Base-by-base conservation (phyloP, 1,284 basidiomycete species). In the Leccinum proliferum region DNA sequence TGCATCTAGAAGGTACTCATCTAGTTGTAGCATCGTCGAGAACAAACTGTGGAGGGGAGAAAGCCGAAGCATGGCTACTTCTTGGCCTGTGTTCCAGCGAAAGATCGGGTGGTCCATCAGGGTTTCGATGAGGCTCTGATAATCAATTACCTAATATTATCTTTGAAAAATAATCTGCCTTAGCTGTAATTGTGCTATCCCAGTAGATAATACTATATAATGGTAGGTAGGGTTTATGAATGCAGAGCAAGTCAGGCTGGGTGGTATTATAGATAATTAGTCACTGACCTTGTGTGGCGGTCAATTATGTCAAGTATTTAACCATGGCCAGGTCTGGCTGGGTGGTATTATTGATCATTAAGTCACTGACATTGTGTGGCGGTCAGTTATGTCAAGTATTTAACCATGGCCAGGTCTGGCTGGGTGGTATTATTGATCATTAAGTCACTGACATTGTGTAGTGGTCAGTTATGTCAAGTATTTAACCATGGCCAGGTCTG, bases 21-120 rank as follows among this genome's bases (percentile, higher is more conserved):
- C 18, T 4, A 55, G 56, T 58, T 15, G 21, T 66, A 91, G 90
- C 61, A 82, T 89, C 61, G 75, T 92, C 41, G 85, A 91, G 69
- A 90, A 90, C 69, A 83, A 83, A 60, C 67, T 92, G 14, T 92
- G 88, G 87, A 85, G 79, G 68, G 85, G 84, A 41, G 88, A 91
- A 73, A 77, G 73, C 64, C 83, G 87, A 11, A 70, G 77, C 43
- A 77, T 91, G 12, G 81, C 83, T 10, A 79, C 88, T 8, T 72
- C 71, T 29, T 79, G 87, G 8, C 70, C 76, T 29, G 78, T 78
- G 5, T 92, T 92, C 69, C 80, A 82, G 68, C 69, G 70, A 34
- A 90, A 88, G 70, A 70, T 92, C 4, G 89, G 89, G 8, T 90
- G 88, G 88, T 84, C 77, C 52, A 53, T 53, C 25, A 53, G 52